A percentile compares a stretch with the other conserved stretches of the same genome.
phyloP scores from a whole-genome alignment of 2,329 filamentous ascomycete species.

The Fusarium zealandicum region DNA sequence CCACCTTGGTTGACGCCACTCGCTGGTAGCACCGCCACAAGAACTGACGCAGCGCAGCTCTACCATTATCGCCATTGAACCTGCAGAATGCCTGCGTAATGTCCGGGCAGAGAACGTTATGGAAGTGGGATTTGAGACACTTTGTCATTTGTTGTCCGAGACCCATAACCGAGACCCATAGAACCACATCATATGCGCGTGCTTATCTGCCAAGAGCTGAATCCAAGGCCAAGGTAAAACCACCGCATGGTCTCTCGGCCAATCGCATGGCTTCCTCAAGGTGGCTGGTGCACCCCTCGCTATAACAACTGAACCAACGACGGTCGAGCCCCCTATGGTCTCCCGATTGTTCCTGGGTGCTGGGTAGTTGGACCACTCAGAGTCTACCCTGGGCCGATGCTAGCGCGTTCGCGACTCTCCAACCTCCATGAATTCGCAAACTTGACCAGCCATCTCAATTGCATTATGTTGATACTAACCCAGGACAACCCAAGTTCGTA shows the following conservation, averaged over 20 bases:
- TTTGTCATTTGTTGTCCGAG: not conserved
- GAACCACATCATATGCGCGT: not conserved
- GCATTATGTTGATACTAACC: conserved; percentile 34
- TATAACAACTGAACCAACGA: conserved; percentile 4
- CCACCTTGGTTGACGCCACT: conserved; percentile 28
- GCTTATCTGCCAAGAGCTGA: conserved; percentile 10
- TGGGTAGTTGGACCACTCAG: not conserved
- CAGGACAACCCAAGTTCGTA: conserved; percentile 16
- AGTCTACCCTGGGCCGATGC: conserved; percentile 4
- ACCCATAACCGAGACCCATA: not conserved
- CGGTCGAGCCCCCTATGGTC: conserved; percentile 13
- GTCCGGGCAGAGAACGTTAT: not conserved
- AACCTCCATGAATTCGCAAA: conserved; percentile 38
- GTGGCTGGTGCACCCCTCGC: conserved; percentile 29
- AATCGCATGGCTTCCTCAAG: conserved; percentile 12
- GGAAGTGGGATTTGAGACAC: not conserved
- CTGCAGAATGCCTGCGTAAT: not conserved
- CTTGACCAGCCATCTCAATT: conserved; percentile 42
- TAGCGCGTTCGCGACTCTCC: conserved; percentile 32
- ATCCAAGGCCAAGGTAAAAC: conserved; percentile 1
- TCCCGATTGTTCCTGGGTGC: conserved; percentile 22
- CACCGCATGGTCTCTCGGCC: not conserved
- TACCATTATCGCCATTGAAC: conserved; percentile 2
- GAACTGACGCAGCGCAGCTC: conserved; percentile 21
- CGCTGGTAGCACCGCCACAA: conserved; percentile 24